Base-by-base conservation (phyloP, 148 eudicot genomes). In the Suaeda aralocaspica region DNA sequence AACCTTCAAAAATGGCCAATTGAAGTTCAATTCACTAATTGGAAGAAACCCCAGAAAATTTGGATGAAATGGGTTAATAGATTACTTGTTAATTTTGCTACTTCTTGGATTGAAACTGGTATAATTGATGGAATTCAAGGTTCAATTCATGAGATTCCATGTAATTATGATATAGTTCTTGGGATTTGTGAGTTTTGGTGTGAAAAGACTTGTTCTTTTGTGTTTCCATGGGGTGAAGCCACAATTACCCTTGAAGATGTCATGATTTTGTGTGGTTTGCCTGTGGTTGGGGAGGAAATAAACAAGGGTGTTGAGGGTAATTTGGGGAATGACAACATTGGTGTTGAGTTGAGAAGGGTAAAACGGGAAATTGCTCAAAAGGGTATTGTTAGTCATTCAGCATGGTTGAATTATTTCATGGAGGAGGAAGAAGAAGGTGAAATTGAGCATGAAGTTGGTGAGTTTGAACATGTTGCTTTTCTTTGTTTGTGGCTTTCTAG, bases 181-280 rank as follows among this genome's bases (percentile, higher is more conserved):
- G 81, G 77, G 31, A 30, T 84, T 26, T 71, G 67, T 39, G 84
- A 82, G 45, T 74, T 77, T 58, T 82, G 85, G 88, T 79, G 78
- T 25, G 14, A 71, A 30, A 61, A 74, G 29, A 81, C 85, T 9
- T 81, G 69, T 45, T 76, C 85, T 7, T 84, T 84, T 22, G 16
- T 82, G 25, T 84, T 84, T 58, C 88, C 82, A 22, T 84, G 88
- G 88, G 85, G 85, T 19, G 88, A 82, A 64, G 82, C 85, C 6
- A 82, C 85, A 29, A 64, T 84, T 57, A 84, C 82, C 8, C 70
- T 84, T 53, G 85, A 84, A 66, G 87, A 84, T 79, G 68, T 81
- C 45, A 59, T 84, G 75, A 64, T 84, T 52, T 57, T 84, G 52
- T 81, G 85, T 49, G 87, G 87, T 13, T 81, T 81, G 31, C 79